Base-by-base conservation (phyloP, 2,329 filamentous ascomycete genomes). In the Pestalotiopsis fici region DNA sequence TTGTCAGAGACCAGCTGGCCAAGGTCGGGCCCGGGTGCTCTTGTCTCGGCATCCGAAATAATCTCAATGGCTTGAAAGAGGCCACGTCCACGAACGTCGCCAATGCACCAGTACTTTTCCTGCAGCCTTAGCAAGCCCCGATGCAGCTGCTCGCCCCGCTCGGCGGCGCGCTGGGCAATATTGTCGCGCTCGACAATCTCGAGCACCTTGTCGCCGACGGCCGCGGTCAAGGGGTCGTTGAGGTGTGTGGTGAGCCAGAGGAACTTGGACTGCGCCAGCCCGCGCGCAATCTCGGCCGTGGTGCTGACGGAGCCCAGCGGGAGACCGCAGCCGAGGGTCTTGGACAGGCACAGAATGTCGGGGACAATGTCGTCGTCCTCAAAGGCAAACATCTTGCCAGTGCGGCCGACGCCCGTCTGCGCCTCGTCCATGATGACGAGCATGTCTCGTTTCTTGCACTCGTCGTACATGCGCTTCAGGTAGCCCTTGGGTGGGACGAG, bases 381-480 rank as follows among this genome's bases (percentile, higher is more conserved):
- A 61, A 90, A 86, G 0, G 87, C 88, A 63, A 90, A 89, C 81
- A 91, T 86, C 1, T 84, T 76, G 0, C 87, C 87, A 0, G 82
- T 84, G 1, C 88, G 80, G 0, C 87, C 87, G 2, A 90, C 79
- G 0, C 85, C 87, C 0, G 87, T 89, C 75, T 89, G 87, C 0
- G 88, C 87, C 72, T 89, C 88, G 69, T 90, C 87, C 18, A 89
- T 75, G 59, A 90, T 89, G 6, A 89, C 72, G 2, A 90, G 79
- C 82, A 89, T 88, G 2, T 81, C 84, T 1, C 87, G 81, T 68
- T 82, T 82, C 66, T 83, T 79, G 72, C 87, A 90, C 65, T 89
- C 82, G 2, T 74, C 71, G 65, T 81, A 83, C 71, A 90, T 78
- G 0, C 81, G 82, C 65, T 79, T 79, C 21, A 91, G 77, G 70